Conservation (phyloP, 2,329 filamentous ascomycete species). For the Polytolypa hystricis region DNA sequence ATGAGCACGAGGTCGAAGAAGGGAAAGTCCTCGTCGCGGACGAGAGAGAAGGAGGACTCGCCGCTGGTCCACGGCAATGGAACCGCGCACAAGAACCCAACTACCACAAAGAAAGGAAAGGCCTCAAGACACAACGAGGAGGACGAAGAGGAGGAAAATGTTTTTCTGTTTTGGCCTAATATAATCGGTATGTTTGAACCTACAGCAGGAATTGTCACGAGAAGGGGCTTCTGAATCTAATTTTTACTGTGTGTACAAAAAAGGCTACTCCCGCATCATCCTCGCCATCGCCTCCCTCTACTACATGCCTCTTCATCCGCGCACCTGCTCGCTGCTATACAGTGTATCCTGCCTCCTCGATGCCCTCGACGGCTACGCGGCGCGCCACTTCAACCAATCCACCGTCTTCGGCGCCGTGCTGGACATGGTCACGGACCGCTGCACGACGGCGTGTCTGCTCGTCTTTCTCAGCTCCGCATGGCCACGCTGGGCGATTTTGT, state of each 20-base stretch:
- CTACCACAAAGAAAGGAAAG: conserved; percentile 19
- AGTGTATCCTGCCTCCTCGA: conserved; percentile 90
- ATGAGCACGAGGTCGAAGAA: conserved; percentile 29
- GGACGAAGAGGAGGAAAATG: conserved; percentile 48
- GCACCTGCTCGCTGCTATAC: conserved; percentile 78
- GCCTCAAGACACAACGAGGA: conserved; percentile 14
- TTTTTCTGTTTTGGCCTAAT: conserved; percentile 73
- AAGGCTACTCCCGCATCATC: conserved; percentile 67
- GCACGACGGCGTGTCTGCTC: conserved; percentile 87
- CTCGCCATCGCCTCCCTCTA: conserved; percentile 85
- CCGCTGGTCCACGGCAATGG: conserved; percentile 19
- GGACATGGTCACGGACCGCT: conserved; percentile 98
- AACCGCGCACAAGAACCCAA: conserved; percentile 15
- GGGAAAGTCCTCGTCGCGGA: conserved; percentile 23
- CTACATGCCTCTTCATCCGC: conserved; percentile 98
- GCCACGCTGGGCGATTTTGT: conserved; percentile 84
- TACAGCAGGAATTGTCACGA: not conserved
- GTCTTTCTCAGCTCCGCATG: conserved; percentile 93
- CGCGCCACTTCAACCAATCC: conserved; percentile 74
- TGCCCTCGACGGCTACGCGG: conserved; percentile 88
- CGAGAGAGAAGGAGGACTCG: conserved; percentile 23
- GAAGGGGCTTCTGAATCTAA: not conserved
- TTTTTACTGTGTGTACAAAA: not conserved
- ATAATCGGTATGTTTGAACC: conserved; percentile 64
- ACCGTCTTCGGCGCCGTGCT: conserved; percentile 93